Percentiles rank a stretch among this genome's conserved stretches.
phyloP scores from a whole-genome alignment of 2,329 filamentous ascomycete species.

The Apiospora marii region DNA sequence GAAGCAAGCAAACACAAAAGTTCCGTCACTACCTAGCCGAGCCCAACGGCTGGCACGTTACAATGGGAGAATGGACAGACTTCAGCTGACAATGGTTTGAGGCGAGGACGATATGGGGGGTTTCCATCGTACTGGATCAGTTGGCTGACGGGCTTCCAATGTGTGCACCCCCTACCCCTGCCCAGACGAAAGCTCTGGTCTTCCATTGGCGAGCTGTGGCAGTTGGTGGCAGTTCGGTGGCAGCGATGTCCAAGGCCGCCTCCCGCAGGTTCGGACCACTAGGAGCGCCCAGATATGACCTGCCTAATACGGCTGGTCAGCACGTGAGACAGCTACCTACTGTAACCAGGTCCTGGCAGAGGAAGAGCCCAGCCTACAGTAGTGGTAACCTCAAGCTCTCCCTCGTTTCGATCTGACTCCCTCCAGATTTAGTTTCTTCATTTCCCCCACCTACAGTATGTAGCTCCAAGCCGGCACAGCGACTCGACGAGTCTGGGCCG shows the following conservation, averaged over 20 bases:
- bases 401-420: too few relatives aligned
- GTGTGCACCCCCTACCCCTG: not conserved
- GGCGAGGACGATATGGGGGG: slow-evolving; percentile 11
- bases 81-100: slow-evolving; percentile 18
- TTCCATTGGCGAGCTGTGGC: not conserved
- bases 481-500: slow-evolving; percentile 1
- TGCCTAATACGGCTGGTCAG: slow-evolving; percentile 16
- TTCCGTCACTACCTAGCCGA: not conserved
- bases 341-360: not conserved
- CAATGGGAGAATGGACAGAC: slow-evolving; percentile 5
- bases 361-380: not conserved
- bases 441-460: not conserved
- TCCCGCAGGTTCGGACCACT: slow-evolving; percentile 17
- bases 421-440: not conserved
- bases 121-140: slow-evolving; percentile 4
- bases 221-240: not conserved
- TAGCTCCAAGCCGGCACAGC: not conserved
- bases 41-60: slow-evolving; percentile 2
- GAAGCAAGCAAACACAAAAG: not conserved
- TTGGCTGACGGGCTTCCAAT: not conserved
- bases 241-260: not conserved
- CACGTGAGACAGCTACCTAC: not conserved
- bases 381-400: not conserved
- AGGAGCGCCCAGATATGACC: not conserved
- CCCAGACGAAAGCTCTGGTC: not conserved